phyloP scores from a whole-genome alignment of 163 green algal species.

The Scenedesmus sp. region DNA sequence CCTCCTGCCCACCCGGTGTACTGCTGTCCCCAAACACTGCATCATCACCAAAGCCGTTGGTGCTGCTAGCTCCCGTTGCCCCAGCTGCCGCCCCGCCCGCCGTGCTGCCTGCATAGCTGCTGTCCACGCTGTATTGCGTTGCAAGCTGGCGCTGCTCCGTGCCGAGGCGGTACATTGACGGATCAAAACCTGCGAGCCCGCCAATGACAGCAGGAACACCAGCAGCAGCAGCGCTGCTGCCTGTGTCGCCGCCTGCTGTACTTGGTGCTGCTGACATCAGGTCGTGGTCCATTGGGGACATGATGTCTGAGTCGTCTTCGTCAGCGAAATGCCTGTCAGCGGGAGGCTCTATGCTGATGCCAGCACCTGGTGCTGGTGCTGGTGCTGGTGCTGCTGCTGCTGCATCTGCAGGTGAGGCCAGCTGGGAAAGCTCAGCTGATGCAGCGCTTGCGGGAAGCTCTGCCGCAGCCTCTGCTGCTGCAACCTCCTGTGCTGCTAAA shows the following conservation, averaged over 20 bases:
- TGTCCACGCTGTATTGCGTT: conserved; percentile 34
- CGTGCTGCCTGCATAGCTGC: conserved; percentile 36
- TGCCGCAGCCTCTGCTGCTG: background rate
- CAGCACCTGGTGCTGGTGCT: no score
- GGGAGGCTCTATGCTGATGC: background rate
- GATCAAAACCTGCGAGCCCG: conserved; percentile 41
- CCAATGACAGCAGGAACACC: background rate
- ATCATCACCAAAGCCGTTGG: conserved; percentile 37
- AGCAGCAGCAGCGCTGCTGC: background rate
- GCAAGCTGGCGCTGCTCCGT: conserved; percentile 20
- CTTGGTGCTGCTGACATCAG: background rate
- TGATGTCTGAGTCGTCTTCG: conserved; percentile 37
- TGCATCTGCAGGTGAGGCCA: conserved; percentile 5
- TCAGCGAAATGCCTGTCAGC: conserved; percentile 14
- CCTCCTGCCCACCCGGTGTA: background rate
- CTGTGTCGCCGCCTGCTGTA: background rate
- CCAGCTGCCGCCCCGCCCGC: background rate
- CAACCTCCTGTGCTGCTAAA: background rate
- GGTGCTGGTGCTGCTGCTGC: conserved; percentile 12
- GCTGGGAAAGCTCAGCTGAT: background rate
- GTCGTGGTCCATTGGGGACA: background rate
- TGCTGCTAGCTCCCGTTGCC: conserved; percentile 14
- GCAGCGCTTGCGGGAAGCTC: background rate
- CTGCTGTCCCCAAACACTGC: conserved; percentile 10
- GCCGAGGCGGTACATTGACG: conserved; percentile 28